Evolutionary conservation across 306 rosid species (phyloP).

Genomic region (Prunus salicina): DNA sequence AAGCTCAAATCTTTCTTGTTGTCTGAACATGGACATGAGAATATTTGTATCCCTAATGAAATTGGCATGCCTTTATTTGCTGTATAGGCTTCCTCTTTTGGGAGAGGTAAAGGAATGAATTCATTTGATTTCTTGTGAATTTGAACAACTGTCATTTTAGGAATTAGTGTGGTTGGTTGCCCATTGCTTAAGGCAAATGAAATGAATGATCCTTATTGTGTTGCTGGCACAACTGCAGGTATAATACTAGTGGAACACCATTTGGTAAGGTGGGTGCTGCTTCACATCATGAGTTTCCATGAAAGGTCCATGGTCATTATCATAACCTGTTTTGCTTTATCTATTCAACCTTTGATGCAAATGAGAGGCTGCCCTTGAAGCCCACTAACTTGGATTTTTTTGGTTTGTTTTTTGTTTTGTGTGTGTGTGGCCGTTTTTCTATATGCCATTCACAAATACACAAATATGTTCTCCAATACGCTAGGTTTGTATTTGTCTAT

Average conservation of each 20-base stretch:
- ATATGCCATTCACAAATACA: background rate
- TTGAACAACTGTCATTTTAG: background rate
- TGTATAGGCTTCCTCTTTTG: background rate
- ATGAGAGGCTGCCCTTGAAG: conserved; percentile 9
- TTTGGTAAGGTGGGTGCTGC: conserved; percentile 20
- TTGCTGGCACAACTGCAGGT: conserved; percentile 6
- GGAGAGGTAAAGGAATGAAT: conserved; percentile 7
- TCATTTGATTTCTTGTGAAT: conserved; percentile 5
- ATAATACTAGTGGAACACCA: conserved; percentile 1
- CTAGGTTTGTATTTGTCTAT: background rate
- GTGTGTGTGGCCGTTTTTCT: background rate
- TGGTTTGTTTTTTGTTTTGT: background rate
- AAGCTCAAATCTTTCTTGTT: background rate
- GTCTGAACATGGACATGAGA: background rate
- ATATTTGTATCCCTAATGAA: background rate
- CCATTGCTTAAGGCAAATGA: conserved; percentile 16
- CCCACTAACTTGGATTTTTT: conserved; percentile 9
- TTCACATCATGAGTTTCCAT: conserved; percentile 20
- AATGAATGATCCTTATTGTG: conserved; percentile 1
- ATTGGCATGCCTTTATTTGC: background rate
- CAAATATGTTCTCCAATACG: background rate
- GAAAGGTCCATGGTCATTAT: conserved; percentile 12
- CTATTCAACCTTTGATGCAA: conserved; percentile 3
- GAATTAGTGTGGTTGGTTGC: background rate
- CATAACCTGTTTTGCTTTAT: conserved; percentile 11